Base-by-base conservation (phyloP, 176 grass and related monocot genomes). In the Paspalum vaginatum region DNA sequence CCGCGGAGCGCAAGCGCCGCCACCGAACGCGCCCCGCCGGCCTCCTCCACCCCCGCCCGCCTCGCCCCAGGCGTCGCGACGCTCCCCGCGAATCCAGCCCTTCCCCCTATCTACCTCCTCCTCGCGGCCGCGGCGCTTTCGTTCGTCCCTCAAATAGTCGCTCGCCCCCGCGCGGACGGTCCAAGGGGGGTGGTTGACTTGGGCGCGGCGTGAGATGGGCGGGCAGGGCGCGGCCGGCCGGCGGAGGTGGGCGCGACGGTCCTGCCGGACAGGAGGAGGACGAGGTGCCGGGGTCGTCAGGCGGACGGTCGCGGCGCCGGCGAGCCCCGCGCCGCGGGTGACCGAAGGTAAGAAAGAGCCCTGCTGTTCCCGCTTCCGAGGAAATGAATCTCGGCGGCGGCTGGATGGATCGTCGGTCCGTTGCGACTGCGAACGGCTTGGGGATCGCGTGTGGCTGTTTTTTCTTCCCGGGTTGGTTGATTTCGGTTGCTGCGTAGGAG, bases 1-100 rank as follows among this genome's bases (percentile, higher is more conserved):
- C 75, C 64, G 79, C 64, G 75, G 67, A 55, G 86, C 80, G 86
- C 32, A 13, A 63, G 87, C 72, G 87, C 87, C 87, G 87, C 87
- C 78, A 44, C 82, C 72, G 15, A 46, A 85, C 76, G 62, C 87
- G 81, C 80, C 39, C 81, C 66, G 38, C 59, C 69, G 68, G 70
- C 16, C 77, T 13, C 51, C 16, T 25, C 22, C 24, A 53, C 39
- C 14, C 24, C 61, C 27, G 25, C 8, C 25, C 60, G 26, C 39
- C 48, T 8, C 52, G 78, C 45, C 51, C 81, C 49, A 83, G 20
- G 51, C 32, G 75, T 83, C 74, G 80, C 86, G 40, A 16, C 65
- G 40, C 81, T 8, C 67, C 41, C 76, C 75, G 76, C 10, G 40
- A 68, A 75, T 80, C 87, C 54, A 88, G 81, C 54, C 22, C 40